Evolutionary conservation across 1,139 yeast species (phyloP), one percentile per base, ranked within the genome.

Genomic region (Kurtzmaniella quercitrusa): DNA sequence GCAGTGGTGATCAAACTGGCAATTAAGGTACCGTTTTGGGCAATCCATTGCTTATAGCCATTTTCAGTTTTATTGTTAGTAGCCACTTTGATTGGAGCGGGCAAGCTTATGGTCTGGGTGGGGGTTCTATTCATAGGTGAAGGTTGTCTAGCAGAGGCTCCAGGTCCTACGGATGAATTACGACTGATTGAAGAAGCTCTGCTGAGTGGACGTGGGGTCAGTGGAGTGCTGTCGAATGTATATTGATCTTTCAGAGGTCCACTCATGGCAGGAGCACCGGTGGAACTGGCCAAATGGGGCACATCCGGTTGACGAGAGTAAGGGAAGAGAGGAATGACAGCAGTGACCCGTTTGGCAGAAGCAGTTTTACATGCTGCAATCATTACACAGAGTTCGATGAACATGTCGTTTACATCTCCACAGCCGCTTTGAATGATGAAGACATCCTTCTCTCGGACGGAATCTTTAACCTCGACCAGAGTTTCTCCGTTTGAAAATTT

Each of bases 341-440:
- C 98, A 2, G 97, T 91, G 37, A 91, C 96, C 51, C 95, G 77
- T 49, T 81, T 83, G 12, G 98, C 98, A 52, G 95, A 85, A 2
- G 98, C 96, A 25, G 94, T 86, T 60, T 93, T 93, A 65, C 98
- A 91, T 5, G 98, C 98, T 15, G 95, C 85, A 41, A 94, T 81
- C 75, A 89, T 82, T 53, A 94, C 86, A 53, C 93, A 68, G 43
- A 94, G 72, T 65, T 94, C 98, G 62, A 94, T 77, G 54, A 94
- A 85, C 57, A 81, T 84, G 62, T 93, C 98, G 62, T 94, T 94
- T 39, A 91, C 96, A 56, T 85, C 82, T 11, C 96, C 96, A 58
- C 94, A 85, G 3, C 93, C 89, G 31, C 82, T 72, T 57, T 85
- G 93, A 37, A 85, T 68, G 40, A 91, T 94, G 58, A 85, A 91